These are phyloP conservation scores for Geosmithia morbida DNA, from an alignment of 2,329 filamentous ascomycete species.

Conservation along the genomic window DNA sequence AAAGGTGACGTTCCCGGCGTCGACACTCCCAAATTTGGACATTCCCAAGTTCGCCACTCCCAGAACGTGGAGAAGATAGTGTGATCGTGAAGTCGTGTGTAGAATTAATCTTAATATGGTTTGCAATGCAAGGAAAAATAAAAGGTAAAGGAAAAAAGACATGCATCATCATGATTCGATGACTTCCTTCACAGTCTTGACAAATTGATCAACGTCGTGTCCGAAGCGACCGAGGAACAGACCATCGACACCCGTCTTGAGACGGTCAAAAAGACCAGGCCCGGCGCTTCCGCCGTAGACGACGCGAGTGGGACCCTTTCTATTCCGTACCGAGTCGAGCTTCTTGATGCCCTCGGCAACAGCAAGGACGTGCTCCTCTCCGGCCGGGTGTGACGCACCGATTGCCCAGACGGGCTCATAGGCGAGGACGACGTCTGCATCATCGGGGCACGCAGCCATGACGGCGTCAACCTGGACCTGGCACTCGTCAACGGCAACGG, in stretches of 20 bases:
- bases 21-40: too few relatives aligned
- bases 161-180: background rate
- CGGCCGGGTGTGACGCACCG: conserved; percentile 57
- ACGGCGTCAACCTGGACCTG: conserved; percentile 48
- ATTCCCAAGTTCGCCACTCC: too few relatives aligned
- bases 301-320: conserved; percentile 48
- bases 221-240: conserved; percentile 72
- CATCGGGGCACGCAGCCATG: conserved; percentile 41
- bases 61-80: too few relatives aligned
- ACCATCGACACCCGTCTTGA: conserved; percentile 61
- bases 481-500: conserved; percentile 59
- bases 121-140: too few relatives aligned
- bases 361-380: conserved; percentile 54
- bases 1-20: too few relatives aligned
- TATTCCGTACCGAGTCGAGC: conserved; percentile 31
- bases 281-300: conserved; percentile 76
- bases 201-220: conserved; percentile 59
- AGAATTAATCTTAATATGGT: background rate
- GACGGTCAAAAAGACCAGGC: conserved; percentile 55
- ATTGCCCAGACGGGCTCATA: conserved; percentile 90
- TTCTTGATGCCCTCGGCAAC: conserved; percentile 51
- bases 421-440: conserved; percentile 58
- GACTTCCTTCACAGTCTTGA: conserved; percentile 59
- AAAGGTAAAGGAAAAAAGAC: too few relatives aligned
- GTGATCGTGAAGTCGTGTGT: background rate